Conservation (phyloP, 768 basidiomycete species). For the Royoungia palumana region DNA sequence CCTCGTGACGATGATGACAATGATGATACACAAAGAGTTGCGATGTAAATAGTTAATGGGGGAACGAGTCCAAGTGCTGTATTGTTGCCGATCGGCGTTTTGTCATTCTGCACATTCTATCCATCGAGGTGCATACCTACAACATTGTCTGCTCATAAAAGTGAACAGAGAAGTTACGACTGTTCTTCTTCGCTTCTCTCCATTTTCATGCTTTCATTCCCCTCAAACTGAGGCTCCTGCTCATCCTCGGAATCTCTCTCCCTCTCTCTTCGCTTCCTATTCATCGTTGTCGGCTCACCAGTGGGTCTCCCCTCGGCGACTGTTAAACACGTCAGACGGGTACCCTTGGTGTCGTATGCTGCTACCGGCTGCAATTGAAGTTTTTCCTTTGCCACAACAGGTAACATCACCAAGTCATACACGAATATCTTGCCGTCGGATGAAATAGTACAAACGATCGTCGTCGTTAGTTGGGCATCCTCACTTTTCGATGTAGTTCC, state of each 20-base stretch:
- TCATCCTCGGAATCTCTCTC: constrained; percentile 25
- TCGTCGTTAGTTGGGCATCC: constrained; percentile 42
- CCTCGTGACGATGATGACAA: too few species aligned
- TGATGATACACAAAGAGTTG: too few species aligned
- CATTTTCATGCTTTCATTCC: constrained; percentile 4
- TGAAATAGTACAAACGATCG: constrained; percentile 71
- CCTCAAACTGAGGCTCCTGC: constrained; percentile 20
- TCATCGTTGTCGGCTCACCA: constrained; percentile 15
- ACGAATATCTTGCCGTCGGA: constrained; percentile 86
- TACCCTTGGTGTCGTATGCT: constrained; percentile 82
- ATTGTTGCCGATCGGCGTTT: too few species aligned
- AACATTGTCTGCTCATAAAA: too few species aligned
- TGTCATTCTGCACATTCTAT: too few species aligned
- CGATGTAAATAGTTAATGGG: too few species aligned
- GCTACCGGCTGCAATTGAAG: constrained; percentile 52
- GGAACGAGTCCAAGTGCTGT: too few species aligned
- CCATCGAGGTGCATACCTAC: too few species aligned
- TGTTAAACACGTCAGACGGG: constrained; percentile 73
- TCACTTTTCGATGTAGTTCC: constrained; percentile 11
- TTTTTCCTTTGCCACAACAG: constrained; percentile 24
- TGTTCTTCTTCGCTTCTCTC: constrained; percentile 25
- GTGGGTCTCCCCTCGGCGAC: constrained; percentile 48
- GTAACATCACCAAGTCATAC: constrained; percentile 62
- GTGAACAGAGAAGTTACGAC: too few species aligned
- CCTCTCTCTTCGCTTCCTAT: constrained; percentile 38